Evolutionary conservation across 805 yeast species (phyloP), one percentile per base, ranked within the genome.

Genomic region (Barnettozyma californica): DNA sequence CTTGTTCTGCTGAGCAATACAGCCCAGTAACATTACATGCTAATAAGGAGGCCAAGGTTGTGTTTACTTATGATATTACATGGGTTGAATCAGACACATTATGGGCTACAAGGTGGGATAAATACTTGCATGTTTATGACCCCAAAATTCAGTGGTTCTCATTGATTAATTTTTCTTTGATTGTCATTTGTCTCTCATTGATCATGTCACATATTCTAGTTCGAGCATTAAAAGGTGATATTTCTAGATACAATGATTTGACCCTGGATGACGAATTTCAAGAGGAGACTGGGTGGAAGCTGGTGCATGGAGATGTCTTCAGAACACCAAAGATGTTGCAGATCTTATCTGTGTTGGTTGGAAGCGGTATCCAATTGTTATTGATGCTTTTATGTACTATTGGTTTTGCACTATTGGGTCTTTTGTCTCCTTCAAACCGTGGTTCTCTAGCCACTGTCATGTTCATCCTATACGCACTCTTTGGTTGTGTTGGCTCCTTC

Each of bases 21-120:
- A 57, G 63, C 1, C 77, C 79, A 6, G 73, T 86, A 29, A 56
- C 58, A 3, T 72, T 88, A 56, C 69, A 68, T 44, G 76, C 75
- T 43, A 76, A 74, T 19, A 63, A 62, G 13, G 81, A 76, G 33
- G 76, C 83, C 6, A 63, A 65, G 1, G 95, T 92, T n/a, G 63
- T 74, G 18, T 94, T 81, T 70, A 79, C 96, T n/a, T 94, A 94
- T 68, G 83, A 94, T 2, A 94, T 92, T 18, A 69, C 64, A 33
- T 94, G 92, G 75, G 65, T 69, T 19, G 77, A 77, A 47, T 84
- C 92, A 9, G 74, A 72, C 6, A 87, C 94, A 2, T 80, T 82
- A 4, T 94, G 98, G 98, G 98, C 97, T 31, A 92, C 98, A 2
- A 83, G 99, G 70, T 94, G 99, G 99, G 99, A 94, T 67, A 88